Conservation (phyloP, 164 flowering plant species). For the Hamamelis virginiana region DNA sequence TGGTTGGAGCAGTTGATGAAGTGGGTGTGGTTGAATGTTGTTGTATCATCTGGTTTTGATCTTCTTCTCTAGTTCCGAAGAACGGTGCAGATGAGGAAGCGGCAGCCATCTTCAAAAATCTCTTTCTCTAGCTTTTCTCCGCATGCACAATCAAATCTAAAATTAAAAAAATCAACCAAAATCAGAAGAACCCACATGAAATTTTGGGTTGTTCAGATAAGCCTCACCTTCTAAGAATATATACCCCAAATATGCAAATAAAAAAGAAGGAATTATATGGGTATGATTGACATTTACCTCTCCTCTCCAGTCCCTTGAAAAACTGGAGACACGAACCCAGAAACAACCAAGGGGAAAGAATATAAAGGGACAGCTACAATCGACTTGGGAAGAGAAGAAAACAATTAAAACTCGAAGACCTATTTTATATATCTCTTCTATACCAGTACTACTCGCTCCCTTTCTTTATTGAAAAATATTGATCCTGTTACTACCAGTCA, state of each 20-base stretch:
- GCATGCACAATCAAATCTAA: conserved; percentile 12
- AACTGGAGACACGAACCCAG: conserved; percentile 1
- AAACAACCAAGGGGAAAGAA: conserved; percentile 18
- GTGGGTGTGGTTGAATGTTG: conserved; percentile 38
- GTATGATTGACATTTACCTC: conserved; percentile 11
- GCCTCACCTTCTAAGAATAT: too few relatives aligned
- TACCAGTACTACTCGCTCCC: conserved; percentile 7
- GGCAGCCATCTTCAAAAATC: conserved; percentile 37
- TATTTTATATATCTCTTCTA: conserved; percentile 7
- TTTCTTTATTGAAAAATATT: conserved; percentile 19
- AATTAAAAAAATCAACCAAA: background rate
- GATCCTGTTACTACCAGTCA: background rate
- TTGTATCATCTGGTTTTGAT: conserved; percentile 40
- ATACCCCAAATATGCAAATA: background rate
- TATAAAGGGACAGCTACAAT: conserved; percentile 28
- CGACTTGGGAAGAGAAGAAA: conserved; percentile 26
- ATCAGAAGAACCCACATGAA: too few relatives aligned
- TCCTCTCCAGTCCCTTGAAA: conserved; percentile 2
- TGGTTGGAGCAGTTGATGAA: conserved; percentile 38
- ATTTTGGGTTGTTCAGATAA: too few relatives aligned
- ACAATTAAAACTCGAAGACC: conserved; percentile 21
- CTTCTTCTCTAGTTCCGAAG: conserved; percentile 52
- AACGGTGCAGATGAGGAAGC: conserved; percentile 38
- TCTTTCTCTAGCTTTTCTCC: background rate
- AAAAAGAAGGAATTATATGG: background rate